Percentiles rank a stretch among this genome's conserved stretches.
phyloP scores from a whole-genome alignment of 495 filamentous ascomycete genomes.

The Aspergillus diversus region DNA sequence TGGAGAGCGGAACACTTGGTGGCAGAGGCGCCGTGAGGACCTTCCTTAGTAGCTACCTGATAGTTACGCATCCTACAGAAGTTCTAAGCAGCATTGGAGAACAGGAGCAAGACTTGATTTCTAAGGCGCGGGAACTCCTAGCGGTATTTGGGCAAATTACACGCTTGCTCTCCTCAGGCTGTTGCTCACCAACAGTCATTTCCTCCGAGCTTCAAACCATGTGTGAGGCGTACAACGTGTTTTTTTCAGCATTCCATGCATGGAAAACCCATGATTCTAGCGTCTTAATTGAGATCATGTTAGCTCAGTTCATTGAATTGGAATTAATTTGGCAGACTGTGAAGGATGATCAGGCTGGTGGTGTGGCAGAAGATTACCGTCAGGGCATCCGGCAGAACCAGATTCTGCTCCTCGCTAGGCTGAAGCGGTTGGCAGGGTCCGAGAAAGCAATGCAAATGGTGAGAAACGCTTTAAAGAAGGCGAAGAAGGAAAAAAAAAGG shows the following conservation, averaged over 20 bases:
- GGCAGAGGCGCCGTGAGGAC: slow-evolving; percentile 82
- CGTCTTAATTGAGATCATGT: slow-evolving; percentile 89
- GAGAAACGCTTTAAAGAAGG: slow-evolving; percentile 78
- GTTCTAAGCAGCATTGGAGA: slow-evolving; percentile 84
- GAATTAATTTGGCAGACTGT: slow-evolving; percentile 97
- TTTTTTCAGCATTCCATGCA: slow-evolving; percentile 87
- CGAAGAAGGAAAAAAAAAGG: slow-evolving; percentile 67
- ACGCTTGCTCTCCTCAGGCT: slow-evolving; percentile 60
- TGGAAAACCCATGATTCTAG: slow-evolving; percentile 95
- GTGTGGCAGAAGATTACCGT: slow-evolving; percentile 84
- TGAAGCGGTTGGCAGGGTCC: slow-evolving; percentile 85
- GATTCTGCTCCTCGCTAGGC: slow-evolving; percentile 80
- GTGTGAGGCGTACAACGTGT: slow-evolving; percentile 71
- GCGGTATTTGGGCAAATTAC: slow-evolving; percentile 79
- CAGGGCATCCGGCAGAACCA: slow-evolving; percentile 95
- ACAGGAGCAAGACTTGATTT: slow-evolving; percentile 87
- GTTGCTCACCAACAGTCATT: slow-evolving; percentile 42
- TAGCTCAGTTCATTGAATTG: slow-evolving; percentile 91
- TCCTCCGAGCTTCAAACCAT: slow-evolving; percentile 50
- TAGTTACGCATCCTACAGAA: slow-evolving; percentile 88
- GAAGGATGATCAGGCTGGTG: slow-evolving; percentile 84
- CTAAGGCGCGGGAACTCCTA: slow-evolving; percentile 84
- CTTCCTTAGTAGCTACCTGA: slow-evolving; percentile 90
- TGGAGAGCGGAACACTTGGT: slow-evolving; percentile 66
- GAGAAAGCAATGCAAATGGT: slow-evolving; percentile 84